These are phyloP conservation scores for Anthoceros angustus DNA, from an alignment of 225 moss, liverwort and hornwort species.

Conservation along the genomic window DNA sequence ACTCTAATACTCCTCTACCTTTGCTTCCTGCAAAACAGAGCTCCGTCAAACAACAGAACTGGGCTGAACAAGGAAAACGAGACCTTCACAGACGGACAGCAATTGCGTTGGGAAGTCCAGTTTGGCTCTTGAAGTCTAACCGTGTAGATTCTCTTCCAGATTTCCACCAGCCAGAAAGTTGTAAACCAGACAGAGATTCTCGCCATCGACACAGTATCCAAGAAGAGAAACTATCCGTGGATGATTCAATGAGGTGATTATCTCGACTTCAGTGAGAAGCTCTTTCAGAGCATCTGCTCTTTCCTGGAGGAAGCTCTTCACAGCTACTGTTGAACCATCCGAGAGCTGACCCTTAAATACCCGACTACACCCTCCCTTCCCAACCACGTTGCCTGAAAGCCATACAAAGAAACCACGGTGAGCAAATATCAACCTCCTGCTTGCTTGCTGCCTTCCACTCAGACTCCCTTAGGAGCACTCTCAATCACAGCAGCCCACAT, in stretches of 20 bases:
- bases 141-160: constrained; percentile 46
- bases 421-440: constrained; percentile 9
- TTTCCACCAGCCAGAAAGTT: constrained; percentile 38
- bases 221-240: constrained; percentile 26
- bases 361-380: constrained; percentile 45
- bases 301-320: constrained; percentile 28
- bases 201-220: constrained; percentile 35
- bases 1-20: constrained; percentile 14
- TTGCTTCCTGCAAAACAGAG: constrained; percentile 19
- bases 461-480: constrained; percentile 8
- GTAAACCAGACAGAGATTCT: constrained; percentile 35
- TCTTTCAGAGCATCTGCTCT: constrained; percentile 34
- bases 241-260: constrained; percentile 30
- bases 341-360: constrained; percentile 27
- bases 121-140: constrained; percentile 10
- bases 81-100: not conserved
- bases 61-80: not conserved
- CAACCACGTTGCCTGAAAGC: constrained; percentile 36
- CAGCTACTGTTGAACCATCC: constrained; percentile 36
- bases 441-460: constrained; percentile 27
- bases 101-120: not conserved
- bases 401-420: not conserved
- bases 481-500: not conserved
- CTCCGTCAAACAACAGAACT: constrained; percentile 6
- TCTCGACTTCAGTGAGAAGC: constrained; percentile 36